A percentile compares a stretch with the other conserved stretches of the same genome.
These are phyloP conservation scores for Grosmannia huntii DNA, from an alignment of 2,329 filamentous ascomycete species.

Conservation along the genomic window DNA sequence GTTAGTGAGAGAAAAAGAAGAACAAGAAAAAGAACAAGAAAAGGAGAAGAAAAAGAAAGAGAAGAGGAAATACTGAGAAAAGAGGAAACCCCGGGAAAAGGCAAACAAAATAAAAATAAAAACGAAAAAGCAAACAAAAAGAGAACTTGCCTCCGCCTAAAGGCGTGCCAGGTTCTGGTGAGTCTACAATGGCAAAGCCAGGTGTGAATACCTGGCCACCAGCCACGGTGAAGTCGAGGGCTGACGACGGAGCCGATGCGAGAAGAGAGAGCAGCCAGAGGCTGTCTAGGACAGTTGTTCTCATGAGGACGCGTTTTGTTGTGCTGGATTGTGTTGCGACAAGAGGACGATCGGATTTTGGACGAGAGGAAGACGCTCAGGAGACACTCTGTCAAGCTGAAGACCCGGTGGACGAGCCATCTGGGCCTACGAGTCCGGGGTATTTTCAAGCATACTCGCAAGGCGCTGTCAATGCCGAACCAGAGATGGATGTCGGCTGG, in stretches of 20 bases:
- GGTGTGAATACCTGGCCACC: conserved; percentile 59
- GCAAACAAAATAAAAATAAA: neutral
- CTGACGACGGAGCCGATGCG: conserved; percentile 12
- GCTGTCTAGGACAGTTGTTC: neutral
- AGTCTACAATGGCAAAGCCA: conserved; percentile 52
- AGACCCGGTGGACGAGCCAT: no score
- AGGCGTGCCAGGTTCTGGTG: conserved; percentile 52
- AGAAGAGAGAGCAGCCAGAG: neutral
- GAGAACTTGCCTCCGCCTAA: conserved; percentile 43
- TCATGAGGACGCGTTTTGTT: neutral
- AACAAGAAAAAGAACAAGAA: neutral
- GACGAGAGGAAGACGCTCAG: no score
- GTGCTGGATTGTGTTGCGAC: neutral
- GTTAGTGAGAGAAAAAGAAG: neutral
- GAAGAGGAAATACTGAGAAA: no score
- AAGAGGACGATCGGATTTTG: neutral
- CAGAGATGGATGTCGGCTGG: neutral
- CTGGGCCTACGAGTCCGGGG: neutral
- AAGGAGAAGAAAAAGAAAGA: neutral
- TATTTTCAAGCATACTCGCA: neutral
- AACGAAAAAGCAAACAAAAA: neutral
- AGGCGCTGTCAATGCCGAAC: neutral
- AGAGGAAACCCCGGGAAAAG: no score
- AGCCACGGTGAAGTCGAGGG: conserved; percentile 40
- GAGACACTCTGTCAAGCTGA: neutral